These are phyloP conservation scores for Ogataea philodendri DNA, from an alignment of 805 yeast species.

Conservation along the genomic window DNA sequence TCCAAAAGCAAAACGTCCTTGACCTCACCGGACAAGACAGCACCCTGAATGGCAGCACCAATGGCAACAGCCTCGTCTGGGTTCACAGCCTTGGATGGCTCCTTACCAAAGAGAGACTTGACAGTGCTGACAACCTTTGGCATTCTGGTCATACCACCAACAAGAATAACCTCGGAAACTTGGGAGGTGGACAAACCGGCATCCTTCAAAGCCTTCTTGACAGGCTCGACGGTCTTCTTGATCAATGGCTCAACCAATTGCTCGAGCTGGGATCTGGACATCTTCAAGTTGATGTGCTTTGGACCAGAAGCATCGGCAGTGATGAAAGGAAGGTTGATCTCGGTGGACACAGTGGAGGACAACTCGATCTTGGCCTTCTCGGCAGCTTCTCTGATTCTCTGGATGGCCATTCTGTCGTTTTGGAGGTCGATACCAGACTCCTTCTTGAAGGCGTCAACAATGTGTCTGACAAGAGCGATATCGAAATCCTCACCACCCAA, in stretches of 20 bases:
- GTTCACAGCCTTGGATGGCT: slow-evolving; percentile 70
- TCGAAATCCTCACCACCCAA: slow-evolving; percentile 93
- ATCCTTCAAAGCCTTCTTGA: slow-evolving; percentile 70
- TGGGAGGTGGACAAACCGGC: slow-evolving; percentile 65
- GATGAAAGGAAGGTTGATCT: slow-evolving; percentile 69
- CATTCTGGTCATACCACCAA: slow-evolving; percentile 92
- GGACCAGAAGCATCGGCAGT: slow-evolving; percentile 47
- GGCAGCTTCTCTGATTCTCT: slow-evolving; percentile 76
- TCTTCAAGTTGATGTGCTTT: slow-evolving; percentile 54
- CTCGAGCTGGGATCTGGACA: slow-evolving; percentile 70
- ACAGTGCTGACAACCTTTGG: slow-evolving; percentile 71
- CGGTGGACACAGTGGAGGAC: slow-evolving; percentile 60
- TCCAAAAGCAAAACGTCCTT: slow-evolving; percentile 75
- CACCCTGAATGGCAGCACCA: slow-evolving; percentile 91
- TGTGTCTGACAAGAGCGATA: slow-evolving; percentile 78
- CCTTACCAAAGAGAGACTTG: slow-evolving; percentile 53
- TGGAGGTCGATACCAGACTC: slow-evolving; percentile 55
- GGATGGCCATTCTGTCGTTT: slow-evolving; percentile 56
- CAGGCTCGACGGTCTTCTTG: slow-evolving; percentile 67
- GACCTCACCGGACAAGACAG: slow-evolving; percentile 78
- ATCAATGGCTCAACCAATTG: slow-evolving; percentile 63
- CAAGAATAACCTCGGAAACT: slow-evolving; percentile 71
- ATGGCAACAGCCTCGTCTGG: slow-evolving; percentile 94
- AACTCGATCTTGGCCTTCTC: slow-evolving; percentile 75
- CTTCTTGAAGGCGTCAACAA: slow-evolving; percentile 54